Percentiles rank a stretch among this genome's conserved stretches.
Conservation (phyloP, 345 rosid species). For the Combretum micranthum region DNA sequence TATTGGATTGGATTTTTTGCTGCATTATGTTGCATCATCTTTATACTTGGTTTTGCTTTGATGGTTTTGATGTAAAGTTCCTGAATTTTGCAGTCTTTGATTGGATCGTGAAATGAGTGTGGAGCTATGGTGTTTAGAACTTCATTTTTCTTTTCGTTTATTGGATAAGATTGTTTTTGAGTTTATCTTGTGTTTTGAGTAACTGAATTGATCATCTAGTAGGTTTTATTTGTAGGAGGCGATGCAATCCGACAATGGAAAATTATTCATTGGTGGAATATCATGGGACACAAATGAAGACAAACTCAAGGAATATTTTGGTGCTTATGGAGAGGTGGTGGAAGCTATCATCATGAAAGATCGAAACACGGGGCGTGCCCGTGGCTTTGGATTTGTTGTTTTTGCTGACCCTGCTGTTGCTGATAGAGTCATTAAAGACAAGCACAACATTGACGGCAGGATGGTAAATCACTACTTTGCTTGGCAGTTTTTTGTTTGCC, state of each 20-base stretch:
- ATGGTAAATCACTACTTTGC: constrained; percentile 43
- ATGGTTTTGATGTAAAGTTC: neutral
- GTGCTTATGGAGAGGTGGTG: constrained; percentile 81
- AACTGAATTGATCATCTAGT: constrained; percentile 12
- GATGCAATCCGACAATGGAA: constrained; percentile 93
- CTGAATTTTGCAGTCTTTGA: neutral
- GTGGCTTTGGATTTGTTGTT: constrained; percentile 95
- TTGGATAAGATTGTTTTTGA: constrained; percentile 3
- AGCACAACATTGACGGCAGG: constrained; percentile 91
- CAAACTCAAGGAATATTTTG: constrained; percentile 80
- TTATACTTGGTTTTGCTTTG: neutral
- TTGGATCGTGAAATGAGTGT: constrained; percentile 28
- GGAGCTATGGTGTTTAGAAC: neutral
- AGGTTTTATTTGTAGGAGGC: constrained; percentile 32
- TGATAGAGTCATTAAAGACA: constrained; percentile 75
- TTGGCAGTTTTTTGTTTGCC: constrained; percentile 2
- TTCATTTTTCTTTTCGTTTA: neutral
- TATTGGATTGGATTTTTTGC: neutral
- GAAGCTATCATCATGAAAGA: constrained; percentile 99
- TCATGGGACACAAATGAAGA: constrained; percentile 99
- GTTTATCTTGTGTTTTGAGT: constrained; percentile 12
- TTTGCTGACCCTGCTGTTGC: constrained; percentile 89
- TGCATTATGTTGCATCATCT: too few relatives aligned
- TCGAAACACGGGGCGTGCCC: constrained; percentile 96
- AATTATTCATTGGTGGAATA: constrained; percentile 93